Evolutionary conservation across 1,139 yeast species (phyloP), one percentile per base, ranked within the genome.

Genomic region (Geotrichum aggregatum): DNA sequence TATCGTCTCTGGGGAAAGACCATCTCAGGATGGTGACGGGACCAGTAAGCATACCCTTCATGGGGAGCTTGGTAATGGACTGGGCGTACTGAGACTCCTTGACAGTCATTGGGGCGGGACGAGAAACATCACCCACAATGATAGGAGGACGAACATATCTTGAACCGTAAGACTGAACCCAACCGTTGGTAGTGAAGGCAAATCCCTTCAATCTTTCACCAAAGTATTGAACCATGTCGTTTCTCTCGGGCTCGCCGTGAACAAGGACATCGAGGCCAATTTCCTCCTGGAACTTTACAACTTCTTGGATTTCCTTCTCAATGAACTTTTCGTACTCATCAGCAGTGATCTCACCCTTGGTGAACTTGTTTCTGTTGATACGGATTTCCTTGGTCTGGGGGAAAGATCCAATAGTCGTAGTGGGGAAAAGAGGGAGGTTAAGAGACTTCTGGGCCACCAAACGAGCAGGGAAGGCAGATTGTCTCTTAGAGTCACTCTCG

Each of bases 171-270:
- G 98, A 92, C 82, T 92, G 98, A 66, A 92, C 98, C 98, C 98
- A 92, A 77, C 98, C 98, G 82, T 88, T 88, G 67, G 87, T 80
- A 76, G 98, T 92, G 83, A 92, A 92, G 64, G 95, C 96, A 74
- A 87, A 92, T 74, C 98, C 98, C 72, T 87, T 86, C 73, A 92
- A 81, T 80, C 88, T 89, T 80, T 92, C 98, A 80, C 98, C 98
- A 65, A 92, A 92, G 84, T 92, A 92, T 81, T 92, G 98, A 70
- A 92, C 98, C 98, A 92, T 92, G 80, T 92, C 98, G 79, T 92
- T 92, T 84, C 98, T 87, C 83, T 94, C 98, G 76, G 98, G 98
- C 80, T 92, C 98, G 80, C 98, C 98, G 77, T 92, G 98, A 63
- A 92, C 98, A 67, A 91, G 80, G 66, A 92, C 98, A 72, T 92